Evolutionary conservation across 2,329 filamentous ascomycete genomes (phyloP), one percentile per base, ranked within the genome.

Genomic region (Penicillium sp.): DNA sequence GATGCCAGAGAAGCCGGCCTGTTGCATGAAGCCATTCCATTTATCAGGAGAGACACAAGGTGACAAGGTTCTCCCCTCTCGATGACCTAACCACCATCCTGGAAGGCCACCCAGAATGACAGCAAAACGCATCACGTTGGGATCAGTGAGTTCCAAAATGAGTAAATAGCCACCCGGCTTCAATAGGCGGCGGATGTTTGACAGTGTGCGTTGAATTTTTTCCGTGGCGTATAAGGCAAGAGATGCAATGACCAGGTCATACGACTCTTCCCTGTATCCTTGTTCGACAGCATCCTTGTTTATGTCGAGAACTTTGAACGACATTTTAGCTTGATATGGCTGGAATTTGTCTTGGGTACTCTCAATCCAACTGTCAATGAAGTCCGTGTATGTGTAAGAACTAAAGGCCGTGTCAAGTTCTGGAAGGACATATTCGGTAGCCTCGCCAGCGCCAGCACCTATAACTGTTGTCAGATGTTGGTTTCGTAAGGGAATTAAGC

Each of bases 151-250:
- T 56, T 85, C 82, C 1, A 79, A 43, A 0, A 81, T 44, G 3
- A 83, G 37, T 0, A 85, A 66, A 56, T 78, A 78, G 0, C 82
- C 82, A 2, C 80, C 81, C 2, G 82, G 78, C 50, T 75, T 78
- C 0, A 82, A 65, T 0, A 82, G 62, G 0, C 60, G 60, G 0
- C 78, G 73, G 0, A 74, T 63, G 54, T 81, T 75, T 3, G 35
- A 19, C 0, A 69, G 49, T 6, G 65, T 65, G 3, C 16, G 19
- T n/a, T 63, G 59, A 73, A 61, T 35, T 65, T 72, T 47, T 65
- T 31, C 69, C 22, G 46, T 70, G 0, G 78, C 76, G 37, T 63
- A 65, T 1, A 68, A 54, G 6, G 60, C 59, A 9, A 78, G 70
- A 13, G 72, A 71, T 0, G 77, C 77, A 54, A 80, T 63, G 3